phyloP scores from a whole-genome alignment of 139 green algal genomes.

The Bryopsis sp. region DNA sequence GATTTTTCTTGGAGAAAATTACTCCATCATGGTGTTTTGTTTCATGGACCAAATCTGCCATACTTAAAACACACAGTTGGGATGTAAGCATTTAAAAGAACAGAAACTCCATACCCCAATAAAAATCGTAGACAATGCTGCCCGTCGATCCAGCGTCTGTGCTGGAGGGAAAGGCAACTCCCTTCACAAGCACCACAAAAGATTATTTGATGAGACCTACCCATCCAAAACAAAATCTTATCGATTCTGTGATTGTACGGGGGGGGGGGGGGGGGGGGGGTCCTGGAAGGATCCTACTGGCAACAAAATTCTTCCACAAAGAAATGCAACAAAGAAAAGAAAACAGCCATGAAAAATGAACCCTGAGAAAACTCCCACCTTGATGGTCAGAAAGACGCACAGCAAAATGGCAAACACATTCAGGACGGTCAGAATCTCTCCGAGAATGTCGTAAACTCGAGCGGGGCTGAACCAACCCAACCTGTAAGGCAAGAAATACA shows the following conservation, averaged over 20 bases:
- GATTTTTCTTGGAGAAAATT: too few relatives aligned
- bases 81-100: too few relatives aligned
- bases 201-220: not conserved
- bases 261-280: too few relatives aligned
- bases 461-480: constrained; percentile 38
- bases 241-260: not conserved
- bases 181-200: constrained; percentile 25
- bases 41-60: too few relatives aligned
- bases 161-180: constrained; percentile 32
- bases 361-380: too few relatives aligned
- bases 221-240: not conserved
- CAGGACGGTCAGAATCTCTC: constrained; percentile 48
- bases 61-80: too few relatives aligned
- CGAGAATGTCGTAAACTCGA: constrained; percentile 54
- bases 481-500: constrained; percentile 16
- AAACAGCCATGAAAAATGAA: not conserved
- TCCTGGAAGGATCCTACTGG: too few relatives aligned
- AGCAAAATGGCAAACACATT: constrained; percentile 49
- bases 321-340: too few relatives aligned
- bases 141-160: constrained; percentile 44
- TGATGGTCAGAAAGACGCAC: constrained; percentile 52
- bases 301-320: too few relatives aligned
- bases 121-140: constrained; percentile 66
- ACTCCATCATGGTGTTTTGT: too few relatives aligned
- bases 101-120: constrained; percentile 45